Evolutionary conservation across 2,329 filamentous ascomycete genomes (phyloP).

Genomic region (Balansia obtecta): DNA sequence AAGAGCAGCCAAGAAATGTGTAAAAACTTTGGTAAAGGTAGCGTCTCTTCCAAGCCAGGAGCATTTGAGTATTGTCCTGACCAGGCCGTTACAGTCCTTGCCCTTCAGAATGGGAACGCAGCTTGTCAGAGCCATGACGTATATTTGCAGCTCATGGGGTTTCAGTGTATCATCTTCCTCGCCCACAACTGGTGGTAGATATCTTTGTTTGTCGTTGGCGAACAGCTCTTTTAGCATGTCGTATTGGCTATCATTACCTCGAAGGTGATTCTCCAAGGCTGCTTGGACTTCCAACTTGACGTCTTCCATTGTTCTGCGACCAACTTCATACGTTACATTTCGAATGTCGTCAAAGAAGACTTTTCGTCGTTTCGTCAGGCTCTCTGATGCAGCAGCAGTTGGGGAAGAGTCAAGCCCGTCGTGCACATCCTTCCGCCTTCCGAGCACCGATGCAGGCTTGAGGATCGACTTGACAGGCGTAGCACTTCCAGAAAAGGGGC

Average conservation of each 20-base stretch:
- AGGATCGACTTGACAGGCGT: constrained; percentile 42
- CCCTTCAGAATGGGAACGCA: constrained; percentile 47
- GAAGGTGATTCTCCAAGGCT: constrained; percentile 43
- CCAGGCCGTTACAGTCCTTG: constrained; percentile 44
- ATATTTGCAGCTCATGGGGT: constrained; percentile 44
- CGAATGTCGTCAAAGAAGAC: constrained; percentile 47
- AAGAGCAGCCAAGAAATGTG: constrained; percentile 56
- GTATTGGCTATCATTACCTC: constrained; percentile 47
- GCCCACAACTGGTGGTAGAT: constrained; percentile 24
- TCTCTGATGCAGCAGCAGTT: constrained; percentile 19
- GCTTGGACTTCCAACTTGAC: constrained; percentile 42
- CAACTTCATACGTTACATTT: constrained; percentile 44
- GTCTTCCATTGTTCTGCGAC: constrained; percentile 38
- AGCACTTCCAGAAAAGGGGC: constrained; percentile 19
- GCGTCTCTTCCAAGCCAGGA: constrained; percentile 55
- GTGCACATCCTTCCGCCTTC: constrained; percentile 31
- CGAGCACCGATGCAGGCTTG: constrained; percentile 33
- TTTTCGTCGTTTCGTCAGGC: constrained; percentile 40
- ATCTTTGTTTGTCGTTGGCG: constrained; percentile 32
- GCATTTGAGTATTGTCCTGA: constrained; percentile 45
- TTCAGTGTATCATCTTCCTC: constrained; percentile 37
- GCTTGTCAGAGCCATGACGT: constrained; percentile 50
- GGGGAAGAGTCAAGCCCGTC: constrained; percentile 27
- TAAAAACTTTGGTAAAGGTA: constrained; percentile 54
- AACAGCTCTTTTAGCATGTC: constrained; percentile 49